Base-by-base conservation (phyloP, 2,329 filamentous ascomycete species). In the Pseudogymnoascus sp. region DNA sequence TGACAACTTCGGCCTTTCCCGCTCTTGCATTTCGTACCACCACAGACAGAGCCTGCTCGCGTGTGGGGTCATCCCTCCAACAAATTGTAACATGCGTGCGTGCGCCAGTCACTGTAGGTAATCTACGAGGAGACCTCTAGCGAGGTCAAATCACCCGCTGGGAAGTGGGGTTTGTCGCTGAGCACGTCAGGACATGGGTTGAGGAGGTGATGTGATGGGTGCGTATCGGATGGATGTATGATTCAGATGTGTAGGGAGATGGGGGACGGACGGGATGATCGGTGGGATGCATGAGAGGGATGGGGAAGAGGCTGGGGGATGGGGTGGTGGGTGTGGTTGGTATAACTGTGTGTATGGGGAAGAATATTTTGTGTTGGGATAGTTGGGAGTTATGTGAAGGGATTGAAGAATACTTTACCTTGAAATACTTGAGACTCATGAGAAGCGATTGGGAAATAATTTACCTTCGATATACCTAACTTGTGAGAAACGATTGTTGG, bases 111-210 rank as follows among this genome's bases (percentile, higher is more conserved):
- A n/a, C n/a, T n/a, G n/a, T 3, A n/a, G 37, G 14, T 38, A 38
- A 38, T 16, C 37, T 38, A 14, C 37, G 14, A n/a, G 37, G 11
- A 16, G 5, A 3, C 37, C 37, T 38, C 37, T 16, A 38, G 37
- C 37, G 28, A 31, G 6, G 37, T 1, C 37, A 38, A 38, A 16
- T 38, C 14, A 38, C 21, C 49, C n/a, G 49, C 21, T 56, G 23
- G 46, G 43, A 25, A 37, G 53, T 31, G 18, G 25, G 8, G n/a
- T 18, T 59, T 31, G 34, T 21, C 11, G 12, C 23, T n/a, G 53
- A 59, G 53, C 28, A 37, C 34, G 42, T 46, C 42, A 46, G 42
- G 42, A 46, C 42, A 46, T 46, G 42, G 42, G 42, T 46, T 46
- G 18, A 12, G 42, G 18, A 23, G 42, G 42, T 46, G 21, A 23